A percentile compares a stretch with the other conserved stretches of the same genome.
Evolutionary conservation across 2,329 filamentous ascomycete species (phyloP).

Genomic region (Diaporthe eres): DNA sequence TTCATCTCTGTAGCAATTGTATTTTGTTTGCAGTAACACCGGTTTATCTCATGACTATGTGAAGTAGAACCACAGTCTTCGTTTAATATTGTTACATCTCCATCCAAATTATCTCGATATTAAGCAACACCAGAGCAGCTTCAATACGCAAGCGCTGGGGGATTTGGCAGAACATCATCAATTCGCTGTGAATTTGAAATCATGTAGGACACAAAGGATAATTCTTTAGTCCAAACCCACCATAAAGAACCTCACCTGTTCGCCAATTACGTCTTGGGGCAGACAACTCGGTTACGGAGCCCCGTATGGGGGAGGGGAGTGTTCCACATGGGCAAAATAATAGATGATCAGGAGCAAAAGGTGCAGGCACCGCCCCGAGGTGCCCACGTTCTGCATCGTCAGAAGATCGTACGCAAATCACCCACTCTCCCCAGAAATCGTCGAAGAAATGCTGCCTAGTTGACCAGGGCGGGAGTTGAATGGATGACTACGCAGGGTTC

Average conservation of each 20-base stretch:
- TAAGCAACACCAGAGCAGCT: neutral
- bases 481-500: neutral
- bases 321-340: neutral
- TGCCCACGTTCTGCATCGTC: neutral
- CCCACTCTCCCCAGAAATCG: neutral
- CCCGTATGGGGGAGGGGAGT: too few relatives aligned
- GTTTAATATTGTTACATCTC: neutral
- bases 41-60: neutral
- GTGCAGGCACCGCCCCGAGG: neutral
- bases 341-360: neutral
- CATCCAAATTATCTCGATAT: neutral
- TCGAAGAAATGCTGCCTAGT: neutral
- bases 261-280: too few relatives aligned
- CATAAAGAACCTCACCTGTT: too few relatives aligned
- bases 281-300: too few relatives aligned
- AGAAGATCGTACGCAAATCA: neutral
- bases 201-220: too few relatives aligned
- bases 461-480: neutral
- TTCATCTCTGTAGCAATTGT: neutral
- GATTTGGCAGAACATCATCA: neutral
- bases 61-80: fast-evolving
- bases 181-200: too few relatives aligned
- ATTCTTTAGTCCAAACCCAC: too few relatives aligned
- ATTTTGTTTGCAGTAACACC: neutral
- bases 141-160: neutral